Evolutionary conservation across 2,329 filamentous ascomycete genomes (phyloP).

Genomic region (Fusarium piperis): DNA sequence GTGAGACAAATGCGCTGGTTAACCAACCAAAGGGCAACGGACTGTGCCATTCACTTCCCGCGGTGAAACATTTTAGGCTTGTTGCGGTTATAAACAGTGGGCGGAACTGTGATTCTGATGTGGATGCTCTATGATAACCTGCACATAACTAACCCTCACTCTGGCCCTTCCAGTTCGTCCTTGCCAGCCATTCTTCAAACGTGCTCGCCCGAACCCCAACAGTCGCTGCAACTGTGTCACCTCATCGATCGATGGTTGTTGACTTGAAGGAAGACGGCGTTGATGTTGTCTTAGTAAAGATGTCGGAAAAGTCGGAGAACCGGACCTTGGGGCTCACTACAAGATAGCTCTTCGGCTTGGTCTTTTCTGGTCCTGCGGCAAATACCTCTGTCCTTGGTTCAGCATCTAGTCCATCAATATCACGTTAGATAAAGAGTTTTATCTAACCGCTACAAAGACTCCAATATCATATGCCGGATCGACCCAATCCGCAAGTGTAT

Average conservation of each 20-base stretch:
- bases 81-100: not conserved
- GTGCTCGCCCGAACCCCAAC: slow-evolving; percentile 15
- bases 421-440: not conserved
- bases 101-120: not conserved
- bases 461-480: slow-evolving; percentile 14
- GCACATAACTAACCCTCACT: not conserved
- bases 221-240: not conserved
- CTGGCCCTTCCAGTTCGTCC: not conserved
- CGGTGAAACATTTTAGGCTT: not conserved
- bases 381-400: not conserved
- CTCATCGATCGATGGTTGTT: not conserved
- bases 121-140: not conserved
- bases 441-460: not conserved
- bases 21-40: not conserved
- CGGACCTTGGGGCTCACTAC: slow-evolving; percentile 14
- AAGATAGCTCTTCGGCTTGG: slow-evolving; percentile 20
- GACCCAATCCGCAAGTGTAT: slow-evolving; percentile 13
- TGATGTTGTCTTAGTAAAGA: slow-evolving; percentile 1
- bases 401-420: not conserved
- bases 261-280: not conserved
- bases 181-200: slow-evolving; percentile 18
- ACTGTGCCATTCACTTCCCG: not conserved
- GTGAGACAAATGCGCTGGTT: not conserved
- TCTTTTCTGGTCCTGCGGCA: slow-evolving; percentile 14
- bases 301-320: slow-evolving; percentile 11